phyloP scores from a whole-genome alignment of 768 basidiomycete genomes.

The Dioszegia hungarica region DNA sequence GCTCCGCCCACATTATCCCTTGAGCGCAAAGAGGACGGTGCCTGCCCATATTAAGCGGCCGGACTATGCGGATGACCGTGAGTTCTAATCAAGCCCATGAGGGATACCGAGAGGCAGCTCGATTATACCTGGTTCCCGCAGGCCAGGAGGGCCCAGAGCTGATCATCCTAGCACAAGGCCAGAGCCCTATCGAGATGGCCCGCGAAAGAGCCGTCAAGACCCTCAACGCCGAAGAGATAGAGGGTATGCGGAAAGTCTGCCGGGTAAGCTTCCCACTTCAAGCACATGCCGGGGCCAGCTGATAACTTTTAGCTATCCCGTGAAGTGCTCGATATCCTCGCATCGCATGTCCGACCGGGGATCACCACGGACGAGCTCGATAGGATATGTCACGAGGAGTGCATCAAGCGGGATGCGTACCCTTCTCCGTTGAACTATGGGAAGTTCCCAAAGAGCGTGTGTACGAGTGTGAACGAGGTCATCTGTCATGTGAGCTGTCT shows the following conservation, averaged over 20 bases:
- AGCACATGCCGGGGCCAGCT: neutral
- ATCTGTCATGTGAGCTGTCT: conserved; percentile 67
- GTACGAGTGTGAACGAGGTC: conserved; percentile 91
- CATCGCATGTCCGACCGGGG: conserved; percentile 78
- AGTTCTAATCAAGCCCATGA: too few relatives aligned
- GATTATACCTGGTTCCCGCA: neutral
- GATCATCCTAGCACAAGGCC: conserved; percentile 50
- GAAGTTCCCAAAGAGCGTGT: conserved; percentile 88
- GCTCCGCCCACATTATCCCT: conserved; percentile 78
- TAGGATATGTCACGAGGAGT: conserved; percentile 85
- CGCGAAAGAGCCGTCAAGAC: conserved; percentile 57
- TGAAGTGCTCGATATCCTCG: conserved; percentile 89
- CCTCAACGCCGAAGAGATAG: conserved; percentile 68
- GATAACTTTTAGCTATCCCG: conserved; percentile 63
- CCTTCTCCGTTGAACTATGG: conserved; percentile 91
- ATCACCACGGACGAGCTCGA: conserved; percentile 95
- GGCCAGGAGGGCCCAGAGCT: conserved; percentile 52
- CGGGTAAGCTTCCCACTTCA: conserved; percentile 56
- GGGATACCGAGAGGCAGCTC: too few relatives aligned
- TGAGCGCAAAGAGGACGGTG: conserved; percentile 68
- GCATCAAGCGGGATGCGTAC: conserved; percentile 83
- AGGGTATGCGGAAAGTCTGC: conserved; percentile 82
- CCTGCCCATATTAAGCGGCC: conserved; percentile 80
- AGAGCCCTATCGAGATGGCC: conserved; percentile 55
- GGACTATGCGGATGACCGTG: conserved; percentile 77